phyloP scores from a whole-genome alignment of 345 rosid genomes.

The Luvunga scandens region DNA sequence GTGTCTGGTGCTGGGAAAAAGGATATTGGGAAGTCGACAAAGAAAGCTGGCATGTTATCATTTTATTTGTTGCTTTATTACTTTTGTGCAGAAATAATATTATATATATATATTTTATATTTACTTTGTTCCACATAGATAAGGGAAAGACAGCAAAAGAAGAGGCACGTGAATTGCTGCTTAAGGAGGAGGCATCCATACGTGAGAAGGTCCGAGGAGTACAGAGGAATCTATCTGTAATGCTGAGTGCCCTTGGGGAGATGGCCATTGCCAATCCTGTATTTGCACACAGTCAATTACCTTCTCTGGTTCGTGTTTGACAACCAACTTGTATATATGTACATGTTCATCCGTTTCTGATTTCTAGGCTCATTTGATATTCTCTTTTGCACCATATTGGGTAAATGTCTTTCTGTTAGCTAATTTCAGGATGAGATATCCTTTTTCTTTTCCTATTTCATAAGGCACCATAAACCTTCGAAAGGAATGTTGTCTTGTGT shows the following conservation, averaged over 20 bases:
- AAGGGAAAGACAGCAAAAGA: conserved; percentile 92
- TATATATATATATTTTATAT: neutral
- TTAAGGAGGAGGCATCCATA: conserved; percentile 77
- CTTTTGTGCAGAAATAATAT: neutral
- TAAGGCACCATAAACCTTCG: neutral
- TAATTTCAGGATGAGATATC: neutral
- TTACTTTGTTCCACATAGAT: conserved; percentile 40
- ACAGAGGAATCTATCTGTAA: conserved; percentile 64
- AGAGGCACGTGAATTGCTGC: conserved; percentile 91
- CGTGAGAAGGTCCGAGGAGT: conserved; percentile 65
- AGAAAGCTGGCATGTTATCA: conserved; percentile 62
- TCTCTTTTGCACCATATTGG: neutral
- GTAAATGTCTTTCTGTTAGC: neutral
- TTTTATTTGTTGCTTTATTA: conserved; percentile 7
- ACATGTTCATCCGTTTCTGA: neutral
- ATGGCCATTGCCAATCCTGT: conserved; percentile 86
- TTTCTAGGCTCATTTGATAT: neutral
- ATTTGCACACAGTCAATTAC: conserved; percentile 92
- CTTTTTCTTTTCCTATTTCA: neutral
- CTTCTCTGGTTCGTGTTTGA: conserved; percentile 68
- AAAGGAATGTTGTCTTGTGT: neutral
- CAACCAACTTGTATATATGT: neutral
- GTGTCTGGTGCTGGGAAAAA: conserved; percentile 52
- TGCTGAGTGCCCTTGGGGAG: conserved; percentile 84
- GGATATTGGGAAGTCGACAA: conserved; percentile 57